Evolutionary conservation across 1,284 basidiomycete species (phyloP).

Genomic region (Cryptococcus sp.): DNA sequence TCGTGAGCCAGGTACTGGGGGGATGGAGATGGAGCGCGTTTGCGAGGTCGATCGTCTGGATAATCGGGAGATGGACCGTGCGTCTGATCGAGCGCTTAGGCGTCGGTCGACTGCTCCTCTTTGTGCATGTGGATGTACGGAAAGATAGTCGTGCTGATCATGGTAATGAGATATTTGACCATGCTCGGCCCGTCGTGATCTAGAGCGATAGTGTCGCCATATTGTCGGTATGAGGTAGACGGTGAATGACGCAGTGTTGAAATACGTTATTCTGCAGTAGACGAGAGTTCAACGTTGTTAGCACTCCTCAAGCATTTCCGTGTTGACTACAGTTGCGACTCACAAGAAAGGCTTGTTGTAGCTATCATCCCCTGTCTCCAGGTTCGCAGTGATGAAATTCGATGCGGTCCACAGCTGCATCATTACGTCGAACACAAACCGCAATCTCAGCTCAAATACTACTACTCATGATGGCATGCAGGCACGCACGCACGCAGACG

Average conservation of each 20-base stretch:
- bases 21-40: conserved; percentile 11
- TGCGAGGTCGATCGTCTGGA: background rate
- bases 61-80: conserved; percentile 1
- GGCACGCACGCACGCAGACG: too few species aligned
- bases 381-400: conserved; percentile 47
- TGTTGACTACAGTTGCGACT: conserved; percentile 14
- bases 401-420: conserved; percentile 47
- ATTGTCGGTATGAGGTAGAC: conserved; percentile 77
- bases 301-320: background rate
- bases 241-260: conserved; percentile 68
- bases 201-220: conserved; percentile 21
- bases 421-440: too few species aligned
- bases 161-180: too few species aligned
- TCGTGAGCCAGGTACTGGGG: too few species aligned
- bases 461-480: too few species aligned
- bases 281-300: background rate
- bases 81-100: background rate
- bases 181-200: background rate
- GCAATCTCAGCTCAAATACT: too few species aligned
- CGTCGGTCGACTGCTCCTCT: too few species aligned
- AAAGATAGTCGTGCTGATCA: too few species aligned
- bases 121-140: too few species aligned
- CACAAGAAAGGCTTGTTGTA: conserved; percentile 54
- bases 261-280: conserved; percentile 49
- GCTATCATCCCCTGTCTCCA: conserved; percentile 46